phyloP scores from a whole-genome alignment of 2,329 filamentous ascomycete species.

The Fusarium buxicola region DNA sequence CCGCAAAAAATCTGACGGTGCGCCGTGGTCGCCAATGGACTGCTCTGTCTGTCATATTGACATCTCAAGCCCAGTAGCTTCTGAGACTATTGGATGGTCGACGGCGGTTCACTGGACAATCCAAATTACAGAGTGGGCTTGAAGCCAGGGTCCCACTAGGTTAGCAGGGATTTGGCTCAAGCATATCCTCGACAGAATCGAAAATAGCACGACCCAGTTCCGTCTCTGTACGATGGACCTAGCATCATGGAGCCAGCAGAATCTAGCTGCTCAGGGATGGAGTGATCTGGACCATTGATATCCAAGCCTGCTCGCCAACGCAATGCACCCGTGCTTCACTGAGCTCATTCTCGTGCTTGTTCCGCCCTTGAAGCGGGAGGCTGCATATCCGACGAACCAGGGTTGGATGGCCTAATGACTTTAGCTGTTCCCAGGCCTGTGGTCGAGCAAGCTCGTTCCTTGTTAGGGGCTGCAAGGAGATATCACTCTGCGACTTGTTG shows the following conservation, averaged over 20 bases:
- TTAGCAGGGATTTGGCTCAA: conserved; percentile 21
- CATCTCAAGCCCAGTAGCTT: conserved; percentile 12
- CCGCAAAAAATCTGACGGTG: too few species aligned
- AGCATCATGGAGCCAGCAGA: conserved; percentile 12
- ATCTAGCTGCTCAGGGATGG: neutral
- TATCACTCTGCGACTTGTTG: conserved; percentile 8
- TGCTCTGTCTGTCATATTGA: too few species aligned
- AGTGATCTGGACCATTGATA: conserved; percentile 20
- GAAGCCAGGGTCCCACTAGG: conserved; percentile 9
- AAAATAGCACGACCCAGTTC: conserved; percentile 11
- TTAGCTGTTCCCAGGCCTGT: conserved; percentile 30
- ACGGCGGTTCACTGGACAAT: conserved; percentile 18
- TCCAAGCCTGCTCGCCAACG: conserved; percentile 1
- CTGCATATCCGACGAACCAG: conserved; percentile 41
- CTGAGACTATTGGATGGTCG: conserved; percentile 23
- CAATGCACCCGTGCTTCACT: conserved; percentile 8
- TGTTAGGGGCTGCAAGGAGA: conserved; percentile 31
- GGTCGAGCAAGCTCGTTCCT: conserved; percentile 35
- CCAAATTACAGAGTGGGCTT: conserved; percentile 20
- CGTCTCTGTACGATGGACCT: neutral
- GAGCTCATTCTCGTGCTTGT: conserved; percentile 9
- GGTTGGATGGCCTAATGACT: conserved; percentile 15
- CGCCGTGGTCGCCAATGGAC: too few species aligned
- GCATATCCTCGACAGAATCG: neutral
- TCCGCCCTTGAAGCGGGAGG: conserved; percentile 31